phyloP scores from a whole-genome alignment of 495 filamentous ascomycete species.

The Talaromyces wortmannii region DNA sequence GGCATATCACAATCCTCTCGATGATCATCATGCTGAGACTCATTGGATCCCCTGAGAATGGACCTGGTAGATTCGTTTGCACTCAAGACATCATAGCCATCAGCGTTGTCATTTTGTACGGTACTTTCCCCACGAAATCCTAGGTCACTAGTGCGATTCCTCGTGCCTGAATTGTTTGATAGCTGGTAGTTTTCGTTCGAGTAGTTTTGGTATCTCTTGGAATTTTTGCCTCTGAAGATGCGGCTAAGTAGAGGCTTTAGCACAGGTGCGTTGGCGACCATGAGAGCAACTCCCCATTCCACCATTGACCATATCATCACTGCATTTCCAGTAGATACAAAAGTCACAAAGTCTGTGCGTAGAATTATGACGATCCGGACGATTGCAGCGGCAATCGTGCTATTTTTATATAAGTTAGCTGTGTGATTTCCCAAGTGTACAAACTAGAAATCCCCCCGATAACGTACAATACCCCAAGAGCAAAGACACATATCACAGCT shows the following conservation, averaged over 20 bases:
- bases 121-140: no score
- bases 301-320: neutral
- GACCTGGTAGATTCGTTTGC: neutral
- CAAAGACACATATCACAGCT: slow-evolving; percentile 41
- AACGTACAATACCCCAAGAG: slow-evolving; percentile 42
- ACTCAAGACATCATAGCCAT: neutral
- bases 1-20: neutral
- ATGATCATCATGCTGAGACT: neutral
- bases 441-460: no score
- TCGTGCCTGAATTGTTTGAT: neutral
- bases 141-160: no score
- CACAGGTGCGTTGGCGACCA: neutral
- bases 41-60: neutral
- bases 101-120: neutral
- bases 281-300: neutral
- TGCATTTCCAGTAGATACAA: neutral
- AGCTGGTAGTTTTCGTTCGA: neutral
- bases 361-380: neutral
- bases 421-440: neutral
- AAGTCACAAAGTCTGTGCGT: neutral
- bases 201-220: neutral
- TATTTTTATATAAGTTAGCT: neutral
- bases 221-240: neutral
- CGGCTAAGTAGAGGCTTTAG: neutral
- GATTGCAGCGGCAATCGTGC: neutral